Evolutionary conservation across 176 grass and related monocot species (phyloP), one percentile per base, ranked within the genome.

Genomic region (Eleusine coracana): DNA sequence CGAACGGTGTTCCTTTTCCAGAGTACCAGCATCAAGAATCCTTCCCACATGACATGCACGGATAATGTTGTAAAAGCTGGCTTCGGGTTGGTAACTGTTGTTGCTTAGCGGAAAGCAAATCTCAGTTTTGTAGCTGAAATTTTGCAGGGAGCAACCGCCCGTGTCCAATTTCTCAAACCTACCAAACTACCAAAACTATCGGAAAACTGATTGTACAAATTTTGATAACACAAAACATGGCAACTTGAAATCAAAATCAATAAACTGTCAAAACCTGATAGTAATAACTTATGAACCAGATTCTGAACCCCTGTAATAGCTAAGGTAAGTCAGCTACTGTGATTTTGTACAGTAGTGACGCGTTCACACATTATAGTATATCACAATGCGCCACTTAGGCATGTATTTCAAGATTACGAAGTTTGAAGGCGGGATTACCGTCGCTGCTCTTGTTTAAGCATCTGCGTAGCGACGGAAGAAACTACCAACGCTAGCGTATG

Each of bases 31-130:
- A 69, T 5, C 3, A 71, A 56, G 37, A 58, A 59, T 70, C 66
- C 37, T 44, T 59, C 38, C 10, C 79, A 81, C 67, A 13, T 71
- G 67, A 60, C 66, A 13, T 31, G 67, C 67, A 45, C 21, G 67
- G 51, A 81, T 54, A 28, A 20, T 38, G 37, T 25, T 61, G 7
- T 56, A 42, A 60, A 60, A 25, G 20, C 44, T 59, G 15, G 10
- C 18, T 42, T 34, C 25, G 52, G 58, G 51, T 70, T 25, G 51
- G 2, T 44, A 42, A 50, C 79, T 6, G n/a, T 13, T 59, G 79
- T 58, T 44, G 66, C 23, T 18, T 42, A 56, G 18, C 21, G 25
- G 52, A 72, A 36, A 62, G 10, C 68, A 36, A 72, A 60, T 27
- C 58, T 27, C 14, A 17, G 50, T 52, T 45, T 42, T 42, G 42